These are phyloP conservation scores for Fusarium transvaalense DNA, from an alignment of 2,329 filamentous ascomycete species.

Conservation along the genomic window DNA sequence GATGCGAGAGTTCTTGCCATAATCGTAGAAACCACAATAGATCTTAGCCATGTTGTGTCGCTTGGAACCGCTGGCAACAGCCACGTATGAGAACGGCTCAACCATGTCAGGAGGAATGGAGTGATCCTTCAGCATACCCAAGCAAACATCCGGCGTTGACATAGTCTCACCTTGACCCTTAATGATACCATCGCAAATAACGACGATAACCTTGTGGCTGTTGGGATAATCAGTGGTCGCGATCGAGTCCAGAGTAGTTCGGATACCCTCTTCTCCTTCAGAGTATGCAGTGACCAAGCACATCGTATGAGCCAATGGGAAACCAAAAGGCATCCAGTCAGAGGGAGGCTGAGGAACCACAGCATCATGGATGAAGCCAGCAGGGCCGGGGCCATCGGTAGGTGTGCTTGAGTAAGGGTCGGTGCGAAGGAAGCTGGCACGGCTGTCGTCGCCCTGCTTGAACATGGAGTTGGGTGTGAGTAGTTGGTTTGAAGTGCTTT, in stretches of 20 bases:
- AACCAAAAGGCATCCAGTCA: slow-evolving; percentile 98
- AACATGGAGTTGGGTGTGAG: slow-evolving; percentile 80
- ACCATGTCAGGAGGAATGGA: slow-evolving; percentile 85
- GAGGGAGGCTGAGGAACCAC: slow-evolving; percentile 96
- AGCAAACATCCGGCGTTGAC: slow-evolving; percentile 89
- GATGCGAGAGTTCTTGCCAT: slow-evolving; percentile 83
- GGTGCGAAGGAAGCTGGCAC: slow-evolving; percentile 73
- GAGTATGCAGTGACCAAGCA: slow-evolving; percentile 98
- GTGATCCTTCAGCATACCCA: slow-evolving; percentile 96
- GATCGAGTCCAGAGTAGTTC: slow-evolving; percentile 94
- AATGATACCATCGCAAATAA: slow-evolving; percentile 97
- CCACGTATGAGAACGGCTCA: slow-evolving; percentile 92
- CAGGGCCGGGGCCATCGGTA: slow-evolving; percentile 80
- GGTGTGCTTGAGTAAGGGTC: slow-evolving; percentile 67
- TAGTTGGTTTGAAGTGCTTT: slow-evolving; percentile 79
- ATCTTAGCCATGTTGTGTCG: slow-evolving; percentile 99
- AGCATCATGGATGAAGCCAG: slow-evolving; percentile 95
- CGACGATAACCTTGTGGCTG: slow-evolving; percentile 96
- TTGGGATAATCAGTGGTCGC: slow-evolving; percentile 99
- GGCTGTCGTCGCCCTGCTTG: slow-evolving; percentile 72
- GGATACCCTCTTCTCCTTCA: slow-evolving; percentile 91
- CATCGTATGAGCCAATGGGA: slow-evolving; percentile 91
- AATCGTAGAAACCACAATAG: slow-evolving; percentile 98
- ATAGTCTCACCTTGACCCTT: slow-evolving; percentile 91
- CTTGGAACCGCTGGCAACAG: slow-evolving; percentile 94